Percentiles rank a stretch among this genome's conserved stretches.
These are phyloP conservation scores for Xylaria bambusicola DNA, from an alignment of 495 filamentous ascomycete genomes.

Conservation along the genomic window DNA sequence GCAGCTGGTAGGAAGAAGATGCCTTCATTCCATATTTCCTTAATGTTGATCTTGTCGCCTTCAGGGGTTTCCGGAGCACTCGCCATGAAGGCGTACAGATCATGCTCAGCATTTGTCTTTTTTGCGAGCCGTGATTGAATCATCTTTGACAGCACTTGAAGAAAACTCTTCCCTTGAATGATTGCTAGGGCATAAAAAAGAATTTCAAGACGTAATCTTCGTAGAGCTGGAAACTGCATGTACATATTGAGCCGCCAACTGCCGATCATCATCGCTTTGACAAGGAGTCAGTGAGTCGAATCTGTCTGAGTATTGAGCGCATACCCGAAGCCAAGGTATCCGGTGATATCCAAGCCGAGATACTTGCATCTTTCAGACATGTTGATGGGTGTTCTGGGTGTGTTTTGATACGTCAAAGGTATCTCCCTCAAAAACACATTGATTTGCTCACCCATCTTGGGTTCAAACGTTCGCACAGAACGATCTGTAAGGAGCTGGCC, in stretches of 20 bases:
- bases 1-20: slow-evolving; percentile 20
- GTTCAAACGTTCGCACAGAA: slow-evolving; percentile 15
- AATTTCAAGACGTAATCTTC: not conserved
- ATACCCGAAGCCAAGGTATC: slow-evolving; percentile 12
- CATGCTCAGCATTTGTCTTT: slow-evolving; percentile 19
- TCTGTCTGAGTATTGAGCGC: slow-evolving; percentile 7
- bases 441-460: slow-evolving; percentile 3
- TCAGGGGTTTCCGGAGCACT: slow-evolving; percentile 34
- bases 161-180: not conserved
- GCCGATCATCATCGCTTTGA: not conserved
- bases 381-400: slow-evolving; percentile 4
- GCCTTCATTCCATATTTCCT: slow-evolving; percentile 22
- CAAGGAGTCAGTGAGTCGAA: not conserved
- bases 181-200: not conserved
- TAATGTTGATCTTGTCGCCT: not conserved
- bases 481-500: slow-evolving; percentile 6
- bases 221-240: not conserved
- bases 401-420: slow-evolving; percentile 28
- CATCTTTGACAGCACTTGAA: not conserved
- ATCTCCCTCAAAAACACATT: slow-evolving; percentile 8
- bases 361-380: not conserved
- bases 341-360: slow-evolving; percentile 9
- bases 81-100: slow-evolving; percentile 37
- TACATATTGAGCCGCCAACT: not conserved
- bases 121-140: slow-evolving; percentile 13